Conservation (phyloP, 1,284 basidiomycete genomes). For the Blastosporella zonata region DNA sequence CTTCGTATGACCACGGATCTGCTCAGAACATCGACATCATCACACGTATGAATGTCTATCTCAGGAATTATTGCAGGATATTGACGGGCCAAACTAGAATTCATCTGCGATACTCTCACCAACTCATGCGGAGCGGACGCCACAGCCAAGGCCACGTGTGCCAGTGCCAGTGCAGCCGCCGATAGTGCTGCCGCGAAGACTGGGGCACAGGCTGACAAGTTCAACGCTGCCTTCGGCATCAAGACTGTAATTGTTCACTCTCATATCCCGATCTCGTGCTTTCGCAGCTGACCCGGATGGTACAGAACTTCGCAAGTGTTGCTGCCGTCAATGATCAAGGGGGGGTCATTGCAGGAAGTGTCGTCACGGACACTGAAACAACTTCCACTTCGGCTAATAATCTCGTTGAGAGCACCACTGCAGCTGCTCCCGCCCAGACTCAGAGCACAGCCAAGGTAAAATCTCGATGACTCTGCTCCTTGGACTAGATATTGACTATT, state of each 20-base stretch:
- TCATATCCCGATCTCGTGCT: neutral
- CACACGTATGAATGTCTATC: slow-evolving; percentile 29
- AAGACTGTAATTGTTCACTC: slow-evolving; percentile 29
- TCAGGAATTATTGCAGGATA: neutral
- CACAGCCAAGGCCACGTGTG: slow-evolving; percentile 49
- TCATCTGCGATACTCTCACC: slow-evolving; percentile 52
- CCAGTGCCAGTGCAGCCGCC: slow-evolving; percentile 41
- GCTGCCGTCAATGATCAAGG: slow-evolving; percentile 38
- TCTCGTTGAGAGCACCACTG: slow-evolving; percentile 4
- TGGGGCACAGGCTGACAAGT: slow-evolving; percentile 55
- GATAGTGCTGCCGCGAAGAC: slow-evolving; percentile 38
- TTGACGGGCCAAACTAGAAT: slow-evolving; percentile 27
- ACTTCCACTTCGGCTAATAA: neutral
- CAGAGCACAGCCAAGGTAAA: neutral
- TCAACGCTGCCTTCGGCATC: slow-evolving; percentile 56
- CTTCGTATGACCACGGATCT: slow-evolving; percentile 50
- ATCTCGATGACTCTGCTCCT: neutral
- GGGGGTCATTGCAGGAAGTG: slow-evolving; percentile 9
- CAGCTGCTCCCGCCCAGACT: slow-evolving; percentile 14
- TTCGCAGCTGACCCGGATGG: slow-evolving; percentile 3
- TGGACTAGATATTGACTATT: neutral
- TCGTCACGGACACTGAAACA: no score
- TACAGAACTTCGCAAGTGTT: slow-evolving; percentile 38
- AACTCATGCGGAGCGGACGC: slow-evolving; percentile 50
- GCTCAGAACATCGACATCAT: slow-evolving; percentile 53